phyloP scores from a whole-genome alignment of 805 yeast species.

The Nakazawaea anatomiae region DNA sequence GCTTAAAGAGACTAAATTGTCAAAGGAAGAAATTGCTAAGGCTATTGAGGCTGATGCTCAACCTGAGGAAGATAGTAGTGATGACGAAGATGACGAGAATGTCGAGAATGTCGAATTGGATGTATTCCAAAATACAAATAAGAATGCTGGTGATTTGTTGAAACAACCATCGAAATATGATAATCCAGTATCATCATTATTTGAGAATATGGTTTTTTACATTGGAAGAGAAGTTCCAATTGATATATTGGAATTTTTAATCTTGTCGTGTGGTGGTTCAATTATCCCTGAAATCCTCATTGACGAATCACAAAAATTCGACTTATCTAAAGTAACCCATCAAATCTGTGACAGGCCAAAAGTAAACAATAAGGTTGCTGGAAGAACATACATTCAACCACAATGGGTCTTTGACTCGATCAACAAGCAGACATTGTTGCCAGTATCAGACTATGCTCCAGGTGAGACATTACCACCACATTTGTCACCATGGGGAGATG shows the following conservation, averaged over 20 bases:
- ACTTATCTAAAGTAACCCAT: constrained; percentile 74
- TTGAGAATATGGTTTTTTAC: constrained; percentile 71
- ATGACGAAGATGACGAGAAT: constrained; percentile 30
- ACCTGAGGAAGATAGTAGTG: constrained; percentile 28
- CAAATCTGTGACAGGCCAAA: constrained; percentile 93
- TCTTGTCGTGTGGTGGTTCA: constrained; percentile 81
- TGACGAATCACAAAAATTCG: constrained; percentile 60
- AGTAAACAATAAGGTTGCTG: constrained; percentile 68
- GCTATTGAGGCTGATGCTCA: constrained; percentile 52
- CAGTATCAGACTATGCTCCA: constrained; percentile 82
- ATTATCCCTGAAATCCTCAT: constrained; percentile 81
- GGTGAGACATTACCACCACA: constrained; percentile 97
- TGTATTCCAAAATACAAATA: constrained; percentile 59
- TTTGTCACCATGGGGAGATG: constrained; percentile 98
- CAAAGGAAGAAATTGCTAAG: constrained; percentile 34
- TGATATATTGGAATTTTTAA: constrained; percentile 83
- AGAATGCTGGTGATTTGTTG: constrained; percentile 62
- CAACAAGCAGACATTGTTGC: constrained; percentile 67
- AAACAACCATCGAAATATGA: constrained; percentile 62
- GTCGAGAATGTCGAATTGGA: constrained; percentile 55
- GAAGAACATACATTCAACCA: constrained; percentile 93
- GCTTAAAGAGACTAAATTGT: constrained; percentile 30
- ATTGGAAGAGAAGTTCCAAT: constrained; percentile 95
- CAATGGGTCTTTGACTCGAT: constrained; percentile 96
- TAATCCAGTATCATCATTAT: constrained; percentile 58